These are phyloP conservation scores for Fusarium sp. DNA, from an alignment of 2,329 filamentous ascomycete species.

Conservation along the genomic window DNA sequence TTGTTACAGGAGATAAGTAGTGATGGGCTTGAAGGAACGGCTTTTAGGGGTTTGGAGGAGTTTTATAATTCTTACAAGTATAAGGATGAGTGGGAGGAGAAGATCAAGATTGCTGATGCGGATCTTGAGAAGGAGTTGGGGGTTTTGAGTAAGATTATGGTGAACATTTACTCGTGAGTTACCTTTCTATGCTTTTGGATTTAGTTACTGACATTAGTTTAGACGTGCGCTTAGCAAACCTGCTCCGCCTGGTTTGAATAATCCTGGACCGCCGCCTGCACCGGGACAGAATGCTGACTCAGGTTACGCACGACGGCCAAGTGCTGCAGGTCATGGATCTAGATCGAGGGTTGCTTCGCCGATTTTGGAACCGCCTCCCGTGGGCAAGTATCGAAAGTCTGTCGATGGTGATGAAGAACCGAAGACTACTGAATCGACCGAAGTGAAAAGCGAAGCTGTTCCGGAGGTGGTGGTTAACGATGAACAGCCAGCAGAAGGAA, in stretches of 20 bases:
- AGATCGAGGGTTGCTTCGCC: conserved; percentile 12
- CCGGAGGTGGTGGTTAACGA: neutral
- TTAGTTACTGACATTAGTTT: neutral
- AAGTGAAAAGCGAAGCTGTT: neutral
- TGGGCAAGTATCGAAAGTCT: conserved; percentile 12
- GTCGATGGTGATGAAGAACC: neutral
- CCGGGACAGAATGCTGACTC: conserved; percentile 8
- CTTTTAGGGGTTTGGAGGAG: conserved; percentile 43
- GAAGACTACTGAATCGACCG: neutral
- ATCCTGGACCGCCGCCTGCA: conserved; percentile 28
- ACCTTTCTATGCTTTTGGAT: neutral
- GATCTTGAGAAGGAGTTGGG: conserved; percentile 48
- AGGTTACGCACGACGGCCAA: neutral
- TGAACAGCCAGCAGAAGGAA: neutral
- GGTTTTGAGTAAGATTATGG: conserved; percentile 48
- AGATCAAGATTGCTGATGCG: conserved; percentile 48
- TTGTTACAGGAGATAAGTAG: conserved; percentile 47
- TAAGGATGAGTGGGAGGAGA: conserved; percentile 50
- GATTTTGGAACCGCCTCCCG: conserved; percentile 29
- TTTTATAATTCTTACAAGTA: conserved; percentile 52
- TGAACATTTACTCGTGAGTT: conserved; percentile 52
- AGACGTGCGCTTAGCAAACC: conserved; percentile 50
- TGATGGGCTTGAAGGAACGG: conserved; percentile 37
- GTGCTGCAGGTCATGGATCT: neutral
- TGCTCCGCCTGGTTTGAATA: conserved; percentile 33